Base-by-base conservation (phyloP, 23 red algal genomes). In the Rhodosorus marinus region DNA sequence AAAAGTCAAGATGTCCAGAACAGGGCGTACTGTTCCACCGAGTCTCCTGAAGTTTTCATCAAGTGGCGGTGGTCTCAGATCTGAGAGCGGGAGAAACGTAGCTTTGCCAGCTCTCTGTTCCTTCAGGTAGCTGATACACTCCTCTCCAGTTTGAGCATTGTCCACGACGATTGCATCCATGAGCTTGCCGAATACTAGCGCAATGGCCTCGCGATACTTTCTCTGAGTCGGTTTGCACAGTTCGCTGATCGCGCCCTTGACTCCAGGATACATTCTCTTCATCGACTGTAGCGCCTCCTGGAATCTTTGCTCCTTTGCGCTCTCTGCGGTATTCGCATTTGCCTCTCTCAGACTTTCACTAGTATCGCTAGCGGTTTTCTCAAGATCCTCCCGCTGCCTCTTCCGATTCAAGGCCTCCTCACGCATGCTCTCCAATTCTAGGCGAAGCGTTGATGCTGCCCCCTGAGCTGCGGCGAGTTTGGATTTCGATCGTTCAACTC, bases 131-230 rank as follows among this genome's bases (percentile, higher is more conserved):
- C 55, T 41, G 69, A 98, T 83, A 66, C 90, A 98, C 53, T 85
- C 66, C 20, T 54, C 54, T 26, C 68, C 90, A 40, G 90, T 98
- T 32, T 69, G 49, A 27, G 69, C 48, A 35, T 54, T 84, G 46
- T 98, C 90, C 3, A 98, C 72, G 26, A 98, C 90, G 5, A 98
- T 72, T 0, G 90, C 78, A 35, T 84, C 90, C 78, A 83, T 81
- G 6, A 49, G 50, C 26, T 80, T 79, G 9, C 90, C 90, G 41
- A 98, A 75, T 32, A 57, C 49, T 2, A 98, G 74, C 5, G 80
- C 73, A 23, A 98, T 60, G 31, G 90, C 90, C 27, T 74, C 72
- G 8, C 72, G 63, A 55, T 98, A 98, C 34, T 70, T 60, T 3
- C 54, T 35, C 51, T 98, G 90, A 14, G 68, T 67, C 24, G 90